Percentiles rank a stretch among this genome's conserved stretches.
Evolutionary conservation across 2,329 filamentous ascomycete genomes (phyloP).

Genomic region (Coniochaeta prunicola): DNA sequence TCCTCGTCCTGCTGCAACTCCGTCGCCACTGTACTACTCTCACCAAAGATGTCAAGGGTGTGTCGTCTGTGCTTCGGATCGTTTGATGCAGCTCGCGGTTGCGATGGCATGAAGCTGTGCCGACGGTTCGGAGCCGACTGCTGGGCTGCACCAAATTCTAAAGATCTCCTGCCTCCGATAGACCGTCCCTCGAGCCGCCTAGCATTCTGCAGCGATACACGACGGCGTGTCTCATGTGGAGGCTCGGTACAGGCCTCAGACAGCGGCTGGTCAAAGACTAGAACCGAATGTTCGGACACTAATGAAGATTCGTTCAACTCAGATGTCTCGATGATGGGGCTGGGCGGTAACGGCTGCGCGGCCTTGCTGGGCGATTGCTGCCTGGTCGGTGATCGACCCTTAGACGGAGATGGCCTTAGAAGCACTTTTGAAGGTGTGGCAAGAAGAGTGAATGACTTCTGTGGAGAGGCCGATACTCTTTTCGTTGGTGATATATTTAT

Average conservation of each 20-base stretch:
- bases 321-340: not conserved
- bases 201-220: constrained; percentile 18
- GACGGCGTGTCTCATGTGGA: constrained; percentile 19
- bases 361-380: not conserved
- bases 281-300: constrained; percentile 7
- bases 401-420: constrained; percentile 10
- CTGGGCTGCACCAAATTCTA: constrained; percentile 9
- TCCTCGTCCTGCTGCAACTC: not conserved
- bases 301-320: not conserved
- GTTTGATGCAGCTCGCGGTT: not conserved
- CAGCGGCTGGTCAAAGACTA: constrained; percentile 21
- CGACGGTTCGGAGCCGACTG: constrained; percentile 13
- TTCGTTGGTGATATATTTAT: constrained; percentile 11
- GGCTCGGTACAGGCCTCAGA: constrained; percentile 13
- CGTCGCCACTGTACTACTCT: not conserved
- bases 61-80: constrained; percentile 6
- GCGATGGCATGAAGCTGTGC: constrained; percentile 15
- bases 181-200: constrained; percentile 18
- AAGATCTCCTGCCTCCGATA: constrained; percentile 6
- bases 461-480: constrained; percentile 17
- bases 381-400: constrained; percentile 10
- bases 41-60: constrained; percentile 13
- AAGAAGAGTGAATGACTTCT: constrained; percentile 17
- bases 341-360: not conserved
- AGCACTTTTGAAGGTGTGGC: constrained; percentile 16